Conservation (phyloP, 345 rosid species). For the Eucalyptus urophylla region DNA sequence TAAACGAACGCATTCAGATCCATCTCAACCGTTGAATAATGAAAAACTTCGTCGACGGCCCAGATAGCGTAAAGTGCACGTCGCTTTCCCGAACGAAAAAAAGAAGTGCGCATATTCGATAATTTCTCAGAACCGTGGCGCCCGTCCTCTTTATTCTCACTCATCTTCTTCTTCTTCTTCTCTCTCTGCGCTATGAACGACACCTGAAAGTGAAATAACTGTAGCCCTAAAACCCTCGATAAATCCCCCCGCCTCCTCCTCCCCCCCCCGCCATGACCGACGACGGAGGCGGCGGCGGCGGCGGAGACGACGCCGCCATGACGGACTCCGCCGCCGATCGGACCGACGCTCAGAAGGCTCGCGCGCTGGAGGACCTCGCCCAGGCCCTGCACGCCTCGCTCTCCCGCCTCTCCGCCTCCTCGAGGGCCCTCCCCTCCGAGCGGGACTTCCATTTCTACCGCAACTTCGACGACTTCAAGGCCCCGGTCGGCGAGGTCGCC, state of each 20-base stretch:
- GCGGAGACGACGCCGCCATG: not conserved
- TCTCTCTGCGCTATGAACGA: not conserved
- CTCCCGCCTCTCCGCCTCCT: slow-evolving; percentile 32
- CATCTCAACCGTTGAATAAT: not conserved
- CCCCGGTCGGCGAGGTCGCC: slow-evolving; percentile 34
- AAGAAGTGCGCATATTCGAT: not conserved
- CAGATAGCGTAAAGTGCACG: not conserved
- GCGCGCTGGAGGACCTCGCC: slow-evolving; percentile 19
- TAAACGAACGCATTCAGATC: not conserved
- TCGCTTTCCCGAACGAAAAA: not conserved
- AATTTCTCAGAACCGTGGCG: not conserved
- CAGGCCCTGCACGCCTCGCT: slow-evolving; percentile 33
- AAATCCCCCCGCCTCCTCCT: not conserved
- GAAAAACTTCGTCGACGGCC: not conserved
- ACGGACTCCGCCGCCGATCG: slow-evolving; percentile 3
- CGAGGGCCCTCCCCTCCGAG: slow-evolving; percentile 44
- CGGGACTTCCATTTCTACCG: slow-evolving; percentile 74
- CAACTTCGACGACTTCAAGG: slow-evolving; percentile 71
- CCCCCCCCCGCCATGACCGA: slow-evolving; percentile 1
- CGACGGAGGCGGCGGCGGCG: not conserved
- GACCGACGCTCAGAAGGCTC: slow-evolving; percentile 2
- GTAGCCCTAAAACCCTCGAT: not conserved
- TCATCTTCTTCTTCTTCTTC: not conserved
- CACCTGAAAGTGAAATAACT: not conserved
- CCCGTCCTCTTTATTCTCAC: not conserved